A percentile compares a stretch with the other conserved stretches of the same genome.
Conservation (phyloP, 768 basidiomycete species). For the Hypholoma fasciculare region DNA sequence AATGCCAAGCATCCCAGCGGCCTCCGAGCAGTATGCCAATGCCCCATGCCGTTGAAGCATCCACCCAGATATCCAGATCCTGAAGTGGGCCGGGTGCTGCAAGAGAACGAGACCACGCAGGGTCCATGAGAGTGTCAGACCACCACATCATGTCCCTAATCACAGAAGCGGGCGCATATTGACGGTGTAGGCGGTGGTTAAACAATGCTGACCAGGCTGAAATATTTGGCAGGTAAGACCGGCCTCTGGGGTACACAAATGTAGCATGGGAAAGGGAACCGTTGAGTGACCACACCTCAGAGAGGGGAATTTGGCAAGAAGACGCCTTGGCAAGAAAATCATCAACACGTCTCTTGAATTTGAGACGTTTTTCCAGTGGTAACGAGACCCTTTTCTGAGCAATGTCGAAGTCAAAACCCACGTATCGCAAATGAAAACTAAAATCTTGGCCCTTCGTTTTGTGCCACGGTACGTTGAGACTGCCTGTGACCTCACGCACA, state of each 20-base stretch:
- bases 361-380: slow-evolving; percentile 30
- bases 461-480: slow-evolving; percentile 9
- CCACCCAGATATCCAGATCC: slow-evolving; percentile 28
- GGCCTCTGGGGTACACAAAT: slow-evolving; percentile 27
- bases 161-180: slow-evolving; percentile 13
- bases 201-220: slow-evolving; percentile 27
- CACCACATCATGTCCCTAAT: slow-evolving; percentile 34
- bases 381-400: not conserved
- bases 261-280: slow-evolving; percentile 34
- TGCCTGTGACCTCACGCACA: not conserved
- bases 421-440: not conserved
- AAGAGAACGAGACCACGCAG: too few species aligned
- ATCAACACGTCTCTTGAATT: slow-evolving; percentile 14
- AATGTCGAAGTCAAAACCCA: slow-evolving; percentile 11
- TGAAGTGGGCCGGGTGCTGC: not conserved
- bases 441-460: slow-evolving; percentile 7
- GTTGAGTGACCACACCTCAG: slow-evolving; percentile 22
- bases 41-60: slow-evolving; percentile 40
- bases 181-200: slow-evolving; percentile 2
- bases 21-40: slow-evolving; percentile 31
- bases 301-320: not conserved
- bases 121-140: slow-evolving; percentile 5
- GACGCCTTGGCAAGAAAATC: not conserved
- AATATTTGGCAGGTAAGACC: slow-evolving; percentile 24
- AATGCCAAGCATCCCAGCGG: slow-evolving; percentile 27